Percentiles rank a stretch among this genome's conserved stretches.
phyloP scores from a whole-genome alignment of 768 basidiomycete genomes.

The Lyophyllum shimeji region DNA sequence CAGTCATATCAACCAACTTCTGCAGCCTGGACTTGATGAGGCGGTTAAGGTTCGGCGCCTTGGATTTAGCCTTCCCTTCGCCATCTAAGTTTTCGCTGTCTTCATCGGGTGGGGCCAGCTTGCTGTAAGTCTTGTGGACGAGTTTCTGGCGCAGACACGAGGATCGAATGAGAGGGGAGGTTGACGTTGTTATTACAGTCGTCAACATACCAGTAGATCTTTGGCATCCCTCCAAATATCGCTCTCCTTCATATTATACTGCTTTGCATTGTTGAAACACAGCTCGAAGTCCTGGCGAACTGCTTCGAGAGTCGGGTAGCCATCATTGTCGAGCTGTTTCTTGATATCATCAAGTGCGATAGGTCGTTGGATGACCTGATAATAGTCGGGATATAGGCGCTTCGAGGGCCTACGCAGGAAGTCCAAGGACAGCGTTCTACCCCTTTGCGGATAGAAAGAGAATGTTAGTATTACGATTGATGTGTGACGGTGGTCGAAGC shows the following conservation, averaged over 20 bases:
- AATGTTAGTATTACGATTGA: conserved; percentile 24
- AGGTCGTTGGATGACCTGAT: conserved; percentile 72
- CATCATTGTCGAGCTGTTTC: conserved; percentile 60
- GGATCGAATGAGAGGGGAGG: conserved; percentile 3
- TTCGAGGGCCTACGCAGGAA: conserved; percentile 73
- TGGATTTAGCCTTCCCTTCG: conserved; percentile 49
- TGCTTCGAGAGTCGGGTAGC: conserved; percentile 62
- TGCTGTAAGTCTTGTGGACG: conserved; percentile 46
- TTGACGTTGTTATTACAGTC: not conserved
- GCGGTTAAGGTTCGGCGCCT: conserved; percentile 61
- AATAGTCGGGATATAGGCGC: conserved; percentile 85
- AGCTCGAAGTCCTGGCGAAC: conserved; percentile 74
- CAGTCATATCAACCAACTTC: conserved; percentile 72
- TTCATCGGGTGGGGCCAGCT: conserved; percentile 41
- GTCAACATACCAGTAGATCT: conserved; percentile 63
- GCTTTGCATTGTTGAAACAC: conserved; percentile 79
- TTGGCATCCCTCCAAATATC: conserved; percentile 82
- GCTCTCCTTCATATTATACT: conserved; percentile 81
- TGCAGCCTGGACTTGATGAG: conserved; percentile 68
- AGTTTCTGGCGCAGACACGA: conserved; percentile 39
- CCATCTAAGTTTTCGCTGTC: conserved; percentile 38
- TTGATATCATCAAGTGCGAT: conserved; percentile 91
- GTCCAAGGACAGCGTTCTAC: conserved; percentile 57
- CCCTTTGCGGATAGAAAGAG: conserved; percentile 42
- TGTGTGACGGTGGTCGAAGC: conserved; percentile 21